These are phyloP conservation scores for Dactylorhiza incarnata DNA, from an alignment of 106 monocot species.

Conservation along the genomic window DNA sequence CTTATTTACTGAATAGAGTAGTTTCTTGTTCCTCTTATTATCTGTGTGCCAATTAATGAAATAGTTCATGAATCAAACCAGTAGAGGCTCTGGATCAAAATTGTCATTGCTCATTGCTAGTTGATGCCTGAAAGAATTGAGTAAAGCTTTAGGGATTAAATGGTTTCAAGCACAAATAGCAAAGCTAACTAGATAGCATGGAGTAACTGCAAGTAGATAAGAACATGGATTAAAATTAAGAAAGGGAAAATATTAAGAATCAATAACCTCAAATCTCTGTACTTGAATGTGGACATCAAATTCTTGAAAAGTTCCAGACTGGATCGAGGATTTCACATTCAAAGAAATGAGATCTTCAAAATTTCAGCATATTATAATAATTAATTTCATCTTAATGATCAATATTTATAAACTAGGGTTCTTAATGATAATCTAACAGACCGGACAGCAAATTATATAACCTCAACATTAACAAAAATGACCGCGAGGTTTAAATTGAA, in stretches of 20 bases:
- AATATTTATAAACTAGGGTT: not conserved
- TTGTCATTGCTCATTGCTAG: not conserved
- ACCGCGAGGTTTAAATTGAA: not conserved
- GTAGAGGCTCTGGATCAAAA: not conserved
- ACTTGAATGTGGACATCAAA: not conserved
- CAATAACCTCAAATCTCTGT: not conserved
- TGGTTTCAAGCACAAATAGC: not conserved
- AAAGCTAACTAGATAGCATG: not conserved
- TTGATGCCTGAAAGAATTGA: not conserved
- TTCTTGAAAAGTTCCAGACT: not conserved
- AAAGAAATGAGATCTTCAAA: not conserved
- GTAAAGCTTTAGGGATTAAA: not conserved
- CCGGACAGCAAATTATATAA: not conserved
- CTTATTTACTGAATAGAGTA: not conserved
- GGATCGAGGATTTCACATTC: not conserved
- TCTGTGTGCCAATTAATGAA: not conserved
- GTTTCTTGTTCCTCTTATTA: not conserved
- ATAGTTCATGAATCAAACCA: not conserved
- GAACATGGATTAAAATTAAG: not conserved
- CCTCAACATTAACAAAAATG: not conserved
- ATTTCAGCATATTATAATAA: not conserved
- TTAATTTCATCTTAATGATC: not conserved
- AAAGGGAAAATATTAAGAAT: not conserved
- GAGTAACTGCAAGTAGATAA: not conserved
- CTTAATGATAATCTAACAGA: not conserved